Evolutionary conservation across 140 eudicot species (phyloP).

Genomic region (Erigeron philadelphicus): DNA sequence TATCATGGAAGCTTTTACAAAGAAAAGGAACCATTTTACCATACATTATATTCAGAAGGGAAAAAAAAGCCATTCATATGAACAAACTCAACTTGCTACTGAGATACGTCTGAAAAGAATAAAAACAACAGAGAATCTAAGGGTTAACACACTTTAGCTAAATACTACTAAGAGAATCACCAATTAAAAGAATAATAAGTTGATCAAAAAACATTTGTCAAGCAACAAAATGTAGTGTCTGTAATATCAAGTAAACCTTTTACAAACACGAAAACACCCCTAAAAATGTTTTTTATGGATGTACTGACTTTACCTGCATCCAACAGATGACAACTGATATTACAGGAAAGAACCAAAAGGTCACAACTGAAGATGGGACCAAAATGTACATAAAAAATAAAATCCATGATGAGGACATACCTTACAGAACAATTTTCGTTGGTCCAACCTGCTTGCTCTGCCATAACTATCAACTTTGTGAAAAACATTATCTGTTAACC

Average conservation of each 20-base stretch:
- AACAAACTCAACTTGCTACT: neutral
- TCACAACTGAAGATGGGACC: neutral
- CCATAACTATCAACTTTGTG: slow-evolving; percentile 48
- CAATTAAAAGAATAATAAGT: neutral
- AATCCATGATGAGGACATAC: slow-evolving; percentile 25
- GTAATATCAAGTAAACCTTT: slow-evolving; percentile 9
- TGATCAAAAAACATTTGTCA: neutral
- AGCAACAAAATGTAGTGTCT: neutral
- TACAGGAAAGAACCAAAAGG: neutral
- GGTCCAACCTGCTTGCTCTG: slow-evolving; percentile 35
- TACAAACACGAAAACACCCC: neutral
- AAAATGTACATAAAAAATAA: slow-evolving; percentile 7
- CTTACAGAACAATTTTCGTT: slow-evolving; percentile 37
- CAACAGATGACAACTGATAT: neutral
- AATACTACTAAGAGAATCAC: neutral
- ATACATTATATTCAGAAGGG: neutral
- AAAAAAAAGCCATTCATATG: neutral
- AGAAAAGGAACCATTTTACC: neutral
- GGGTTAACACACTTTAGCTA: neutral
- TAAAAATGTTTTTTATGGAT: neutral
- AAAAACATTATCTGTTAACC: slow-evolving; percentile 42
- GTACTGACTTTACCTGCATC: neutral
- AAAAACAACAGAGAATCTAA: neutral
- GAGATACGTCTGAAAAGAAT: neutral
- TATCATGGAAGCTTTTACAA: neutral